Conservation (phyloP, 495 filamentous ascomycete genomes). For the Immersiella caudata region DNA sequence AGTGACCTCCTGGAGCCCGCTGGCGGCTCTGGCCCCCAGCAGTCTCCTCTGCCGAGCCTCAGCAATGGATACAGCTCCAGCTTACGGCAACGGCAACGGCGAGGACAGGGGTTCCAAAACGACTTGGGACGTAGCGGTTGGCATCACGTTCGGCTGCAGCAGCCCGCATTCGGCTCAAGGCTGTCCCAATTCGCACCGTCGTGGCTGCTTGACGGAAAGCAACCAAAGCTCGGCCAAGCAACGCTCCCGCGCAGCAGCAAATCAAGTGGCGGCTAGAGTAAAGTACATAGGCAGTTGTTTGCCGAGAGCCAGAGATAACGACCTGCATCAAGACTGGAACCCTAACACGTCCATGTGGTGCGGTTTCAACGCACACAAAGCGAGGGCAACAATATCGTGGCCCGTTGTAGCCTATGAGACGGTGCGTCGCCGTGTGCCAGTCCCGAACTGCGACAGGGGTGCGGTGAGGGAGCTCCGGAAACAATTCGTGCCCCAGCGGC, state of each 20-base stretch:
- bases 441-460: constrained; percentile 28
- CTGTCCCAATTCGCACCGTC: not conserved
- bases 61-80: not conserved
- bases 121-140: not conserved
- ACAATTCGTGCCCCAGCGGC: constrained; percentile 40
- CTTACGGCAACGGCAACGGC: constrained; percentile 7
- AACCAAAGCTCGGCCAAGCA: not conserved
- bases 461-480: constrained; percentile 34
- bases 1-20: constrained; percentile 11
- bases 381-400: constrained; percentile 13
- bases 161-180: not conserved
- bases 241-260: not conserved
- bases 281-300: not conserved
- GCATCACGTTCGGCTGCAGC: not conserved
- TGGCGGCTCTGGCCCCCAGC: not conserved
- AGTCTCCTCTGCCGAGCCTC: constrained; percentile 1
- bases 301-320: constrained; percentile 4
- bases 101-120: not conserved
- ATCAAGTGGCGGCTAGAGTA: not conserved
- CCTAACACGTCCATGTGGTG: not conserved
- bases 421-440: constrained; percentile 12
- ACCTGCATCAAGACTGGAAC: constrained; percentile 3
- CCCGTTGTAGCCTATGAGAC: constrained; percentile 12
- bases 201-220: not conserved
- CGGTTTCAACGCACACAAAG: not conserved